Evolutionary conservation across 2,329 filamentous ascomycete genomes (phyloP).

Genomic region (Periconia sp.): DNA sequence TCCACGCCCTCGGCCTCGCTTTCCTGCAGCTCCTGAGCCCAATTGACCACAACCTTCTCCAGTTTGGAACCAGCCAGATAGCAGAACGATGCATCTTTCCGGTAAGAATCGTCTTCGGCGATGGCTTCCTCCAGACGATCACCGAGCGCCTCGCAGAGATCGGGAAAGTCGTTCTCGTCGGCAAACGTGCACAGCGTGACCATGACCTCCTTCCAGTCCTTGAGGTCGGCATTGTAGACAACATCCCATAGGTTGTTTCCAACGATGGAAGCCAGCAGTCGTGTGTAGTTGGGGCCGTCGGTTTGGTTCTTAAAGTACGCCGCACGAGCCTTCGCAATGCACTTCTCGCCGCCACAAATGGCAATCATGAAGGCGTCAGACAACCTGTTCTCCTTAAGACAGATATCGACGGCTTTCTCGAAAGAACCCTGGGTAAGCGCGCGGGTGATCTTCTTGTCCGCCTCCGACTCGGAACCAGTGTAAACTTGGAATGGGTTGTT

Average conservation of each 20-base stretch:
- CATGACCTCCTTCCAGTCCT: constrained; percentile 97
- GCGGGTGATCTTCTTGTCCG: constrained; percentile 84
- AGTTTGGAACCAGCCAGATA: constrained; percentile 94
- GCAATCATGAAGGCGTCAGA: constrained; percentile 98
- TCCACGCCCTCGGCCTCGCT: constrained; percentile 74
- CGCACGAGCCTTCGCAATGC: constrained; percentile 90
- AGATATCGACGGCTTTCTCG: constrained; percentile 84
- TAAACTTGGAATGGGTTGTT: constrained; percentile 93
- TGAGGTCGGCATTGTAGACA: constrained; percentile 91
- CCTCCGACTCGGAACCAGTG: constrained; percentile 76
- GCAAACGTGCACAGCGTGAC: constrained; percentile 94
- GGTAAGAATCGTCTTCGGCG: constrained; percentile 53
- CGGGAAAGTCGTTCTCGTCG: constrained; percentile 84
- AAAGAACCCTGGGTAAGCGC: constrained; percentile 90
- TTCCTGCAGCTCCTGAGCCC: constrained; percentile 87
- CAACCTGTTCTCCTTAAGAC: constrained; percentile 82
- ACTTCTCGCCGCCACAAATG: constrained; percentile 90
- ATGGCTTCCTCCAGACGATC: constrained; percentile 80
- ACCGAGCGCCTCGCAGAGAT: constrained; percentile 91
- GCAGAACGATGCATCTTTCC: constrained; percentile 94
- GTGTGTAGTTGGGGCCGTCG: constrained; percentile 85
- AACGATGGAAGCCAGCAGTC: constrained; percentile 86
- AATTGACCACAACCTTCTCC: constrained; percentile 94
- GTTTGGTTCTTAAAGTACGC: constrained; percentile 84
- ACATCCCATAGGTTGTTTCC: constrained; percentile 98